Conservation (phyloP, 176 grass and related monocot species). For the Elaeis guineensis region DNA sequence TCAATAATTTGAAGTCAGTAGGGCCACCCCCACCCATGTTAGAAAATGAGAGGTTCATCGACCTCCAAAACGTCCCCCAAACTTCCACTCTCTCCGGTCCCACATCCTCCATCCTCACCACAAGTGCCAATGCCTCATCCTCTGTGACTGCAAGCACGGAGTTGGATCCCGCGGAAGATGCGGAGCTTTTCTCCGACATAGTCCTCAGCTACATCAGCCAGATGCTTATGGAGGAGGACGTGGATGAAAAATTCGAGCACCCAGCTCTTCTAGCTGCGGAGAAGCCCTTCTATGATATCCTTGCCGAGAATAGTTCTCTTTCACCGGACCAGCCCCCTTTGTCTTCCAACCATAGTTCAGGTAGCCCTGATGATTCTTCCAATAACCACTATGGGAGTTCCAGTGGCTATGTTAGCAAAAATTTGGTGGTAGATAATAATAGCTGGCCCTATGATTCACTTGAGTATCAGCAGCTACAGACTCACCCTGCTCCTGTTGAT, state of each 20-base stretch:
- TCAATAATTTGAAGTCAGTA: background rate
- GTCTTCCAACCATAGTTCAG: slow-evolving; percentile 32
- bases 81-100: too few relatives aligned
- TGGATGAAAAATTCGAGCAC: slow-evolving; percentile 85
- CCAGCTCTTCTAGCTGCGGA: slow-evolving; percentile 58
- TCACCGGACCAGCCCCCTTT: slow-evolving; percentile 23
- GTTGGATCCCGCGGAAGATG: slow-evolving; percentile 40
- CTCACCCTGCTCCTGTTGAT: slow-evolving; percentile 4
- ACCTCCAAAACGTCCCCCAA: background rate
- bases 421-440: slow-evolving; percentile 1
- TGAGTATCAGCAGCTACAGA: slow-evolving; percentile 15
- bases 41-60: background rate
- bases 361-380: slow-evolving; percentile 44
- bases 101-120: too few relatives aligned
- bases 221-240: slow-evolving; percentile 93
- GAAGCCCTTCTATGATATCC: slow-evolving; percentile 73
- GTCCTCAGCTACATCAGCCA: slow-evolving; percentile 69
- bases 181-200: slow-evolving; percentile 81
- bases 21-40: background rate
- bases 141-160: background rate
- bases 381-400: slow-evolving; percentile 9
- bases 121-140: too few relatives aligned
- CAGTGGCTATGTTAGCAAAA: slow-evolving; percentile 2
- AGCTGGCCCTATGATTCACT: slow-evolving; percentile 12
- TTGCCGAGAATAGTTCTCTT: slow-evolving; percentile 22